These are phyloP conservation scores for Cyphellophora attinorum DNA, from an alignment of 2,329 filamentous ascomycete species.

Conservation along the genomic window DNA sequence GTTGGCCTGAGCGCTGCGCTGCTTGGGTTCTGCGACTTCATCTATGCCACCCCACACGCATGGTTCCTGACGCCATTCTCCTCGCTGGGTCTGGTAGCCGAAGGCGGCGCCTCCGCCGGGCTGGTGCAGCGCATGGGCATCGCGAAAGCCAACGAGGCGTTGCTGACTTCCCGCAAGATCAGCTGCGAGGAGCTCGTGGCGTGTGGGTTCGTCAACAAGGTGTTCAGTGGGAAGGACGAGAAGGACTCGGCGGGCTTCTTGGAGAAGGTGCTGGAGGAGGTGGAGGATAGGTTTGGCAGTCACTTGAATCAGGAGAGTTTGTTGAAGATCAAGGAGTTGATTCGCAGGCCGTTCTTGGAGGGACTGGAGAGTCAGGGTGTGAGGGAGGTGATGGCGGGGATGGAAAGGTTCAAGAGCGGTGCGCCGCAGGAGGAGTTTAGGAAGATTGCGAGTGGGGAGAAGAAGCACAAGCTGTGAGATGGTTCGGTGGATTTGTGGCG, in stretches of 20 bases:
- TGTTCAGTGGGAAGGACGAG: constrained; percentile 52
- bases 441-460: constrained; percentile 76
- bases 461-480: constrained; percentile 81
- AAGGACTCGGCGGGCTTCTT: constrained; percentile 62
- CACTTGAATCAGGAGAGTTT: constrained; percentile 75
- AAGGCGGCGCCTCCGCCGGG: constrained; percentile 70
- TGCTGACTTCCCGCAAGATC: constrained; percentile 81
- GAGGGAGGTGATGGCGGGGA: constrained; percentile 72
- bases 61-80: constrained; percentile 89
- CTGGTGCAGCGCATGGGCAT: constrained; percentile 75
- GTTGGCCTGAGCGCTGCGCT: constrained; percentile 82
- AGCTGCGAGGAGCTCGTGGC: constrained; percentile 61
- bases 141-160: constrained; percentile 77
- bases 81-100: constrained; percentile 78
- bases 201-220: constrained; percentile 76
- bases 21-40: constrained; percentile 76
- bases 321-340: constrained; percentile 73
- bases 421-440: constrained; percentile 82
- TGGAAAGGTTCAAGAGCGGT: constrained; percentile 70
- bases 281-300: constrained; percentile 67
- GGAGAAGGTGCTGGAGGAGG: constrained; percentile 62
- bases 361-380: constrained; percentile 68
- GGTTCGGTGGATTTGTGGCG: too few species aligned
- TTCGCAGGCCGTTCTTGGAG: constrained; percentile 64
- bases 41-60: constrained; percentile 72